phyloP scores from a whole-genome alignment of 768 basidiomycete species.

The Leccinellum albellum region DNA sequence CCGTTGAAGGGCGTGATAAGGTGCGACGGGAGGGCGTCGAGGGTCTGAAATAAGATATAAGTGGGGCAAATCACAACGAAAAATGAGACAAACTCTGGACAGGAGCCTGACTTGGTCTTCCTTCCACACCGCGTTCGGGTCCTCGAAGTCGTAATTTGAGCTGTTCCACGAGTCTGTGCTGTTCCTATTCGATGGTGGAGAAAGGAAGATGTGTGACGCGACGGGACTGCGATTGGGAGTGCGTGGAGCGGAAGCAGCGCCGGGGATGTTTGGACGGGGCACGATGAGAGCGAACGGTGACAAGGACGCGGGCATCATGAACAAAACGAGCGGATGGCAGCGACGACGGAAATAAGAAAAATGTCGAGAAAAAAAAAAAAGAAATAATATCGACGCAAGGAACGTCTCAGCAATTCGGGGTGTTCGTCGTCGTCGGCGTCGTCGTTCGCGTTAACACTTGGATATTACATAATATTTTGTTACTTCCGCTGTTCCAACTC shows the following conservation, averaged over 20 bases:
- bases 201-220: slow-evolving; percentile 51
- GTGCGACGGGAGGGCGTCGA: slow-evolving; percentile 78
- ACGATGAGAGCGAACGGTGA: slow-evolving; percentile 59
- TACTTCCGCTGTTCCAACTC: slow-evolving; percentile 18
- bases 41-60: slow-evolving; percentile 42
- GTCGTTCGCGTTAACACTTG: slow-evolving; percentile 21
- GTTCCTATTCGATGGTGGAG: slow-evolving; percentile 44
- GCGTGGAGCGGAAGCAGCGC: slow-evolving; percentile 44
- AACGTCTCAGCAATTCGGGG: slow-evolving; percentile 17
- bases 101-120: slow-evolving; percentile 68
- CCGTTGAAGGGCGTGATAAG: slow-evolving; percentile 87
- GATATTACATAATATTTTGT: slow-evolving; percentile 19
- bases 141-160: slow-evolving; percentile 62
- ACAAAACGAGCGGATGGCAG: slow-evolving; percentile 50
- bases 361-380: background rate
- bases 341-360: slow-evolving; percentile 7
- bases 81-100: slow-evolving; percentile 47
- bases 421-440: slow-evolving; percentile 16
- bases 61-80: background rate
- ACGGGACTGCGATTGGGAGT: slow-evolving; percentile 59
- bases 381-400: slow-evolving; percentile 24
- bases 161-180: slow-evolving; percentile 86
- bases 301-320: slow-evolving; percentile 41
- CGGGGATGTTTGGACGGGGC: slow-evolving; percentile 49
- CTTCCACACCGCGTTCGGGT: slow-evolving; percentile 69